Evolutionary conservation across 2,329 filamentous ascomycete species (phyloP).

Genomic region (Xylaria arbuscula): DNA sequence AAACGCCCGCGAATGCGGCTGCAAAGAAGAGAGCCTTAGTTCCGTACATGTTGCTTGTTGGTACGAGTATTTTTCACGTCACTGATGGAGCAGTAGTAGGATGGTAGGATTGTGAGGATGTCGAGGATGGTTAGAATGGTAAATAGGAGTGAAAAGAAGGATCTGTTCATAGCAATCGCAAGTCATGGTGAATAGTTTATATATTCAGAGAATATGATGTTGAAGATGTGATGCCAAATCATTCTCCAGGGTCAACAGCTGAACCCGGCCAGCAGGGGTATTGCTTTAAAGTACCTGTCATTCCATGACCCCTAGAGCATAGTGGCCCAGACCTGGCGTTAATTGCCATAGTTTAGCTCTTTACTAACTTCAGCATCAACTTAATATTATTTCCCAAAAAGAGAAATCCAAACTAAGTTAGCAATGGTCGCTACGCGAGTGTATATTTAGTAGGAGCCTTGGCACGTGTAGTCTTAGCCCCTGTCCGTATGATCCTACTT

Average conservation of each 20-base stretch:
- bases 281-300: not conserved
- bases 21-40: conserved; percentile 3
- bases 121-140: no score
- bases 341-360: not conserved
- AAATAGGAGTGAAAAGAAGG: not conserved
- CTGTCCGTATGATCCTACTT: not conserved
- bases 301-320: conserved; percentile 2
- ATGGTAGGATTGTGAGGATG: no score
- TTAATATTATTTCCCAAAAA: not conserved
- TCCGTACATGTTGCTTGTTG: conserved; percentile 25
- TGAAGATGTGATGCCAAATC: not conserved
- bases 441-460: conserved; percentile 8
- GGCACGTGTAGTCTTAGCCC: not conserved
- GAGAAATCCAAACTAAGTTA: not conserved
- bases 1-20: conserved; percentile 24
- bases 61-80: conserved; percentile 4
- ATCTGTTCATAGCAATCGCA: not conserved
- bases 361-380: not conserved
- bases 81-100: not conserved
- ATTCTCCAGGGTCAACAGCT: not conserved
- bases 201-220: conserved; percentile 11
- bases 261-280: conserved; percentile 5
- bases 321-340: not conserved
- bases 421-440: not conserved
- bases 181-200: conserved; percentile 14